A percentile compares a stretch with the other conserved stretches of the same genome.
Evolutionary conservation across 805 yeast species (phyloP).

Genomic region (Cyberlindnera americana): DNA sequence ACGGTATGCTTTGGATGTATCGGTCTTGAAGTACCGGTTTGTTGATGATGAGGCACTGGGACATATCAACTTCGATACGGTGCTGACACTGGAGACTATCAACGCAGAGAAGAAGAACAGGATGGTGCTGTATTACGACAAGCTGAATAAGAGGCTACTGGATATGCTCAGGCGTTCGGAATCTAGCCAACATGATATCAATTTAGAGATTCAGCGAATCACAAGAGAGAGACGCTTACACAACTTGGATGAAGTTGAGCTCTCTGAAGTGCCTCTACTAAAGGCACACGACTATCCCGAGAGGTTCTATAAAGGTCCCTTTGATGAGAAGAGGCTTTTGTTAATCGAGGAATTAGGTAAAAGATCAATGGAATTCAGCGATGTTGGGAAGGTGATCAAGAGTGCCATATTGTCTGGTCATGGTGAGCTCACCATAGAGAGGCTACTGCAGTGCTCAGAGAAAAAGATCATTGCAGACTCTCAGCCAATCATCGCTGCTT

Average conservation of each 20-base stretch:
- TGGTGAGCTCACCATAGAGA: background rate
- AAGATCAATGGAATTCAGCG: conserved; percentile 11
- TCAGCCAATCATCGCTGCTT: conserved; percentile 19
- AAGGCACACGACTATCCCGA: conserved; percentile 19
- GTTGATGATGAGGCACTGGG: conserved; percentile 25
- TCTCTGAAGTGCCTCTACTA: conserved; percentile 9
- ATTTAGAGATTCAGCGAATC: conserved; percentile 19
- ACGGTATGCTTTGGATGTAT: conserved; percentile 20
- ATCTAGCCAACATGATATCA: conserved; percentile 15
- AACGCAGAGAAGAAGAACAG: conserved; percentile 19
- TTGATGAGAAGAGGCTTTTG: conserved; percentile 5
- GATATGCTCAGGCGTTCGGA: conserved; percentile 13
- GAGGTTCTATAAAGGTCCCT: conserved; percentile 16
- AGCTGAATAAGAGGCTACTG: conserved; percentile 16
- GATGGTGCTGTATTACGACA: conserved; percentile 12
- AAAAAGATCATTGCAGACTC: conserved; percentile 4
- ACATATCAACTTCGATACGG: conserved; percentile 23
- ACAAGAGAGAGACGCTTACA: conserved; percentile 16
- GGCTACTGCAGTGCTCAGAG: conserved; percentile 13
- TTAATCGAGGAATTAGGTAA: conserved; percentile 8
- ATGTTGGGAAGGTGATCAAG: conserved; percentile 6
- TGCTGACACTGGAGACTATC: conserved; percentile 21
- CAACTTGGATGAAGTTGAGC: conserved; percentile 12
- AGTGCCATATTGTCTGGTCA: conserved; percentile 10
- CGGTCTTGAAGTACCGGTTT: conserved; percentile 23